Base-by-base conservation (phyloP, 2,329 filamentous ascomycete species). In the Colletotrichum sp. region DNA sequence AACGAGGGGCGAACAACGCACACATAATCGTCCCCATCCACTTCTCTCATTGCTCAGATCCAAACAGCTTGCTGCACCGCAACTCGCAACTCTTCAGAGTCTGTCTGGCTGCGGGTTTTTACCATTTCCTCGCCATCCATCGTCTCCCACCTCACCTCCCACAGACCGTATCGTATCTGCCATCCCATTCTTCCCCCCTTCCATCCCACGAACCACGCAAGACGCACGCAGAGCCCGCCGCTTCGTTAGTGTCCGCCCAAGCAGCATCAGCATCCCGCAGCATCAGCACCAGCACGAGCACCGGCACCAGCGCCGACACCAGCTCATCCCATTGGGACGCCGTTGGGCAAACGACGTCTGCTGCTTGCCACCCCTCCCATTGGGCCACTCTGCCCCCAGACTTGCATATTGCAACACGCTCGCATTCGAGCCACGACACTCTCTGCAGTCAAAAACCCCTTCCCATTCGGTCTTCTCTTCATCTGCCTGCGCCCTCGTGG, bases 391-490 rank as follows among this genome's bases (percentile, higher is more conserved):
- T 60, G 64, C 72, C 64, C 71, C 68, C 36, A 72, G 70, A 32
- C 77, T 76, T 78, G 78, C 78, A 78, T 77, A 72, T 69, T 22
- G 80, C 79, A 82, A 79, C 77, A 78, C 77, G 81, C 81, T 81
- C 80, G 83, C 83, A 85, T 84, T 85, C 83, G 84, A 85, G 84
- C 84, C 84, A 85, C 84, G 84, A 85, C 84, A 85, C 79, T 80
- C 76, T 78, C 78, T 80, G 80, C 80, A 80, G 79, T 80, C 79
- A 82, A 78, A 83, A 82, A 80, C 82, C 71, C 39, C 36, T 68
- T 68, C 72, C 63, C 67, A 75, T 75, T 77, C 75, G 72, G 44
- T 65, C 72, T 73, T 71, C 69, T 73, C 73, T 63, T 75, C 73
- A 52, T 52, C 60, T 68, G 28, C 61, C 73, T 66, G 76, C 75